Base-by-base conservation (phyloP, 495 filamentous ascomycete genomes). In the Penicillium riverlandense region DNA sequence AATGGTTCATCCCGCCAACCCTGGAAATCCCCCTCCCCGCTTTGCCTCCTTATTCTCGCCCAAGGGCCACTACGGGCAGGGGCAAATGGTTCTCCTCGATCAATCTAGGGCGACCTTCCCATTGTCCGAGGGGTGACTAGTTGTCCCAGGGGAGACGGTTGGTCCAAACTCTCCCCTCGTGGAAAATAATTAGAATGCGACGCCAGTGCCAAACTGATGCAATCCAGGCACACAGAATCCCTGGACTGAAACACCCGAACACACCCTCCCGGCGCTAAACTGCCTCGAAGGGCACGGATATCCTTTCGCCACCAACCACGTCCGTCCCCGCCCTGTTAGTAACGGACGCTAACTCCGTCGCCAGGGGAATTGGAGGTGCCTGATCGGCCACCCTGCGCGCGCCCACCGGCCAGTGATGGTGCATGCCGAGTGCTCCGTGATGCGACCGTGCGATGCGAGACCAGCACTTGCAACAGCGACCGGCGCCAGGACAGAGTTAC, bases 291-390 rank as follows among this genome's bases (percentile, higher is more conserved):
- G 32, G 32, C 32, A 34, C 7, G 39, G 37, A 33, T 37, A 31
- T 42, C 48, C 49, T 57, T 44, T 56, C 47, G 57, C 44, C 50
- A 56, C 44, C 28, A 38, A 45, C 41, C 49, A 47, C 39, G 44
- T 31, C n/a, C 35, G 40, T 16, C 34, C 38, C n/a, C 30, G 36
- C 41, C 28, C 41, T 40, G 40, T 47, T 47, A 11, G 41, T 45
- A 47, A 41, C 31, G 55, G 52, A 42, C 50, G 27, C 42, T 50
- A 22, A 47, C 47, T 45, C 53, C 55, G 47, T 41, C 32, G 29
- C 35, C 36, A 22, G 29, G 11, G 37, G 38, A n/a, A 49, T 54
- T 54, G 47, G 56, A 47, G 39, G 22, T 22, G 4, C 22, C 22
- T 22, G 22, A 22, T 22, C 22, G 22, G 22, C 22, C 22, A 6